Evolutionary conservation across 2,329 filamentous ascomycete genomes (phyloP), one percentile per base, ranked within the genome.

Genomic region (Polytolypa hystricis): DNA sequence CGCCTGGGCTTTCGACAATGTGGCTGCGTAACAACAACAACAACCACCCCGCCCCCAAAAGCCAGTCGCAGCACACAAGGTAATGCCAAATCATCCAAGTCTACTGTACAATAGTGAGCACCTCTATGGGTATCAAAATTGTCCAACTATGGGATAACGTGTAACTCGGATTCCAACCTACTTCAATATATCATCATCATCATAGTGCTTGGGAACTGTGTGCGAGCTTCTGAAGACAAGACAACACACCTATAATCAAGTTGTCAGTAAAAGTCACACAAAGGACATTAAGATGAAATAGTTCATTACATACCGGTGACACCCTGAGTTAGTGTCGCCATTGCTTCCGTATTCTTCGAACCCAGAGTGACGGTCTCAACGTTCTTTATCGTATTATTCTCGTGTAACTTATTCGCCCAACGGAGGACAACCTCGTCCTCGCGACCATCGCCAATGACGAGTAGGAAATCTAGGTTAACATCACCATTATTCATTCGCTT

Each of bases 371-470:
- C 86, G 2, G 87, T 94, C 43, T 81, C 77, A 3, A 91, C 83
- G 38, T 84, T 70, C 33, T 77, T 62, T 29, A 86, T 70, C 2
- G 64, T 62, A 12, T 71, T 70, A 6, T 71, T 62, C 3, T 71
- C 68, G 15, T 70, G 69, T 8, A 94, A 64, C 33, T 75, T 70
- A 61, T 95, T 94, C 12, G 89, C 91, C 89, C 91, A 96, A 43
- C 79, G 79, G 65, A 94, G 96, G 14, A 94, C 81, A 48, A 84
- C 81, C 55, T 96, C 89, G 47, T 96, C 91, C 48, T 95, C 89
- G 20, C 89, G 79, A 28, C 87, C 85, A 52, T 95, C 87, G 25
- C 89, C 89, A 21, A 87, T 75, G 5, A 94, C 83, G 64, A 95
- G 77, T 39, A 96, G 61, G 58, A 95, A 96, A 54, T 95, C 85